These are phyloP conservation scores for Parietaria judaica DNA, from an alignment of 306 rosid species.

Conservation along the genomic window DNA sequence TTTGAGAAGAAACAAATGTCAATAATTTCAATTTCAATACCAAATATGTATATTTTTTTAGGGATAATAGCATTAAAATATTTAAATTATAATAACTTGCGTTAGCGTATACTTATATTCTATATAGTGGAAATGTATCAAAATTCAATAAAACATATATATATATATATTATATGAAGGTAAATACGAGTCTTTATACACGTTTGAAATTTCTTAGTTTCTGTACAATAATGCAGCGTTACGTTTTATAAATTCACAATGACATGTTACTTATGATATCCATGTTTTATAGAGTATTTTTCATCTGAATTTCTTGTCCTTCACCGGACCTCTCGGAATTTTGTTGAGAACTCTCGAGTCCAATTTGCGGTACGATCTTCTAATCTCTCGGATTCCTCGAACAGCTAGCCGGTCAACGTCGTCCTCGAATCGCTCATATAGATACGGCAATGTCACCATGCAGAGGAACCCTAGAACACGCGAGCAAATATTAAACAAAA, in stretches of 20 bases:
- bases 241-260: too few species aligned
- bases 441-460: slow-evolving; percentile 49
- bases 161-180: too few species aligned
- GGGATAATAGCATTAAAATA: too few species aligned
- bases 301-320: slow-evolving; percentile 51
- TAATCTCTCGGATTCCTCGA: slow-evolving; percentile 24
- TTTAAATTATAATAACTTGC: too few species aligned
- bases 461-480: slow-evolving; percentile 37
- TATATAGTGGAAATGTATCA: too few species aligned
- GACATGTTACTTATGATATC: too few species aligned
- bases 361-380: slow-evolving; percentile 34
- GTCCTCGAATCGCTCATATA: slow-evolving; percentile 53
- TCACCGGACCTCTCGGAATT: slow-evolving; percentile 72
- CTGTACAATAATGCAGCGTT: too few species aligned
- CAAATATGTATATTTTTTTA: too few species aligned
- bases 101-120: too few species aligned
- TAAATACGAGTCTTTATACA: too few species aligned
- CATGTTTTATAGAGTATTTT: not conserved
- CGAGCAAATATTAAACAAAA: slow-evolving; percentile 1
- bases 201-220: too few species aligned
- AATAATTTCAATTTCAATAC: not conserved
- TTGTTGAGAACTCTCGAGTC: slow-evolving; percentile 53
- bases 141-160: too few species aligned
- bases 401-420: slow-evolving; percentile 43
- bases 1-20: not conserved